A percentile compares a stretch with the other conserved stretches of the same genome.
Evolutionary conservation across 2,329 filamentous ascomycete genomes (phyloP).

Genomic region (Aaosphaeria arxii): DNA sequence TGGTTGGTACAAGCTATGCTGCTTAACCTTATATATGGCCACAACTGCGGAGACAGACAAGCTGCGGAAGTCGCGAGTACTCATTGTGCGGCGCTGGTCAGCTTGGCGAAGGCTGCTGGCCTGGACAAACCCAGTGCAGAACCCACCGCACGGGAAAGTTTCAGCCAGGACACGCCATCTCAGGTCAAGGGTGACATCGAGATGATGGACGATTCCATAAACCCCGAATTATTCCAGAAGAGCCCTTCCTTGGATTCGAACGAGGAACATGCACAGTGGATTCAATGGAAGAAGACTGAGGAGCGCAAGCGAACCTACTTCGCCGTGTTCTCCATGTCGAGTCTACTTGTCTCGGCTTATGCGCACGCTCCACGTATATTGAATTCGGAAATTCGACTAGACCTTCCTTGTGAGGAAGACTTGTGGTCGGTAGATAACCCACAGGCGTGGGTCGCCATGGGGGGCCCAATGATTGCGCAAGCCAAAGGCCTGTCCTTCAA

Average conservation of each 20-base stretch:
- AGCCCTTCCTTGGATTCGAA: conserved; percentile 40
- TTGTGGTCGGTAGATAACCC: conserved; percentile 81
- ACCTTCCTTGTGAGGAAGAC: conserved; percentile 90
- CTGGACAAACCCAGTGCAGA: conserved; percentile 55
- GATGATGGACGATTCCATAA: conserved; percentile 49
- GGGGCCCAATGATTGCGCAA: conserved; percentile 67
- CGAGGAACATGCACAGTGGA: conserved; percentile 72
- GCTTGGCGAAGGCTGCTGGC: conserved; percentile 84
- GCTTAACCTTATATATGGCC: conserved; percentile 90
- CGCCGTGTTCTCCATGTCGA: conserved; percentile 86
- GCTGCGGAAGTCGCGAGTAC: conserved; percentile 89
- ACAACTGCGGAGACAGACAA: conserved; percentile 89
- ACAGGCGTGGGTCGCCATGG: conserved; percentile 75
- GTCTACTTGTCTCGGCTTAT: conserved; percentile 85
- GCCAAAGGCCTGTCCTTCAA: conserved; percentile 76
- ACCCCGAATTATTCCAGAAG: conserved; percentile 16
- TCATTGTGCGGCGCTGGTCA: conserved; percentile 86
- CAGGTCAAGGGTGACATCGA: conserved; percentile 51
- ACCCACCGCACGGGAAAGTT: conserved; percentile 12
- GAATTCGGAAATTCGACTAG: conserved; percentile 87
- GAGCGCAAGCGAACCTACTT: conserved; percentile 93
- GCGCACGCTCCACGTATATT: conserved; percentile 88
- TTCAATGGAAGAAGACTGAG: conserved; percentile 82
- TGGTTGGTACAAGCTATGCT: conserved; percentile 98
- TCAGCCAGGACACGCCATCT: conserved; percentile 16